Conservation (phyloP, 805 yeast species). For the Monosporozyma aerobia region DNA sequence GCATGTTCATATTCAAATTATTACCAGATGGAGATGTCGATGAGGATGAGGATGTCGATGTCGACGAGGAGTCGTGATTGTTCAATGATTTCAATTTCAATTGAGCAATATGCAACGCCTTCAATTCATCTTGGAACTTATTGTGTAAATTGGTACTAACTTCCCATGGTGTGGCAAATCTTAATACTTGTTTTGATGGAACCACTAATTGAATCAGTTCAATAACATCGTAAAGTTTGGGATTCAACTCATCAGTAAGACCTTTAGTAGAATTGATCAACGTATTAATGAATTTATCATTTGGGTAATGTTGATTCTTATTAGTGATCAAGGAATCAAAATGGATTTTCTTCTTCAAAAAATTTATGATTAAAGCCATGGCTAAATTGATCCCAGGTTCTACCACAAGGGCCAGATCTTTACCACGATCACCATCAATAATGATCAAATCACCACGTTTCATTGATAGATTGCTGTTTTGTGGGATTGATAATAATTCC, state of each 20-base stretch:
- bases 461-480: conserved; percentile 51
- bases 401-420: conserved; percentile 64
- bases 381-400: conserved; percentile 57
- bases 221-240: conserved; percentile 33
- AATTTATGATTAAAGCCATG: conserved; percentile 62
- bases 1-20: background rate
- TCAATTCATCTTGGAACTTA: conserved; percentile 63
- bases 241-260: conserved; percentile 19
- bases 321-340: conserved; percentile 29
- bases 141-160: conserved; percentile 46
- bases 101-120: conserved; percentile 60
- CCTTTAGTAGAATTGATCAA: conserved; percentile 22
- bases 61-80: conserved; percentile 8
- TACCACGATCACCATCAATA: conserved; percentile 80
- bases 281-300: conserved; percentile 20
- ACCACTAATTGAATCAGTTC: conserved; percentile 46
- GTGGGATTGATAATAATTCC: conserved; percentile 62
- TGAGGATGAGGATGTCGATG: too few species aligned
- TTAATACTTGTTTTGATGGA: conserved; percentile 68
- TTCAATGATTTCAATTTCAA: conserved; percentile 39
- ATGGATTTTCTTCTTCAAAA: conserved; percentile 65
- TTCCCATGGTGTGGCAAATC: conserved; percentile 71
- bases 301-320: conserved; percentile 25
- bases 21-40: background rate
- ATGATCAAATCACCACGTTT: conserved; percentile 58